phyloP scores from a whole-genome alignment of 2,329 filamentous ascomycete genomes.

The Penicillium sp. region DNA sequence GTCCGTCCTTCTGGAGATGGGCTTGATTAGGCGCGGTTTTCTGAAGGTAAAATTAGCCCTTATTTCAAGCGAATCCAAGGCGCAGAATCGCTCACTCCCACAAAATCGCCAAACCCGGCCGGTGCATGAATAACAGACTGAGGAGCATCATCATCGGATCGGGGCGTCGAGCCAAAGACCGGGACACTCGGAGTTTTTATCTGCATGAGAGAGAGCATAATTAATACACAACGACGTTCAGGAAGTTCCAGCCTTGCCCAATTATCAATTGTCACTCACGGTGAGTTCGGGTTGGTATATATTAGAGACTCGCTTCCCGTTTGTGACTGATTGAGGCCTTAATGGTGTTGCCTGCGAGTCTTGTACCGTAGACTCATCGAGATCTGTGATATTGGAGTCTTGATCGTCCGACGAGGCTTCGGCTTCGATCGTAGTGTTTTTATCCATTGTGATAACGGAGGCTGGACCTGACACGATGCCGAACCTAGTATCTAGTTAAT shows the following conservation, averaged over 20 bases:
- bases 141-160: slow-evolving; percentile 61
- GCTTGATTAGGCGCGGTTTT: slow-evolving; percentile 4
- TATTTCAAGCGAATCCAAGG: not conserved
- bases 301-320: slow-evolving; percentile 8
- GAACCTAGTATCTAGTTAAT: not conserved
- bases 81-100: slow-evolving; percentile 41
- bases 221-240: slow-evolving; percentile 9
- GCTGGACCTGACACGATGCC: slow-evolving; percentile 1
- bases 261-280: slow-evolving; percentile 20
- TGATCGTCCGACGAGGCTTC: slow-evolving; percentile 1
- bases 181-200: slow-evolving; percentile 26
- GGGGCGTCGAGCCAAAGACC: slow-evolving; percentile 20
- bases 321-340: slow-evolving; percentile 2
- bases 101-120: slow-evolving; percentile 76
- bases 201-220: slow-evolving; percentile 18
- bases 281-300: slow-evolving; percentile 20
- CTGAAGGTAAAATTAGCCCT: slow-evolving; percentile 2
- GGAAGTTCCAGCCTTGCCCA: not conserved
- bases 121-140: slow-evolving; percentile 90
- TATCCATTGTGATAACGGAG: slow-evolving; percentile 1
- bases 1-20: slow-evolving; percentile 7
- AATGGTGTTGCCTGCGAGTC: not conserved
- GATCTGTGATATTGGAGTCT: not conserved
- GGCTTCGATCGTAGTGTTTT: not conserved
- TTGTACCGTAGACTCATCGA: not conserved